These are phyloP conservation scores for Ceratocystis destructans DNA, from an alignment of 2,329 filamentous ascomycete genomes.

Conservation along the genomic window DNA sequence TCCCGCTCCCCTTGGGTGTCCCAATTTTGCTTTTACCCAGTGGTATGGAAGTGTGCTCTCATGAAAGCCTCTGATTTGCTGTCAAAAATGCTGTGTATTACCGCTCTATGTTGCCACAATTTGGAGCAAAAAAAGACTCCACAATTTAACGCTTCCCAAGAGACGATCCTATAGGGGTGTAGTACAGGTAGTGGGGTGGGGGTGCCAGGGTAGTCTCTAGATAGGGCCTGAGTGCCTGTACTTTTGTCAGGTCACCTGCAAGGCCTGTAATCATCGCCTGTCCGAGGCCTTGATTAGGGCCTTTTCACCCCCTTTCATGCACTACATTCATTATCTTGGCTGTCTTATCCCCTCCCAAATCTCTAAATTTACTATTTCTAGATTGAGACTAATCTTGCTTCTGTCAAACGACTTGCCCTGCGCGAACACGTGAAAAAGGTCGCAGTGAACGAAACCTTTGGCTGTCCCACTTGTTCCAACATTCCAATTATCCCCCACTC, in stretches of 20 bases:
- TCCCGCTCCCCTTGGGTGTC: not conserved
- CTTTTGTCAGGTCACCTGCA: too few species aligned
- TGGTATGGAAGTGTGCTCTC: not conserved
- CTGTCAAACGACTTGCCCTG: not conserved
- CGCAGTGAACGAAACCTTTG: not conserved
- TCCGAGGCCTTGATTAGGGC: not conserved
- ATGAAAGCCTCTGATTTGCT: not conserved
- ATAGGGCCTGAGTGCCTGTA: not conserved
- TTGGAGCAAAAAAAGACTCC: not conserved
- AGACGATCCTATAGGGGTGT: not conserved
- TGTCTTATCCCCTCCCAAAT: not conserved
- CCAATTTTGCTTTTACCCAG: not conserved
- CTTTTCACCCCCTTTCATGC: not conserved
- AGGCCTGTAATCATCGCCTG: not conserved
- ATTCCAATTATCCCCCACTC: not conserved
- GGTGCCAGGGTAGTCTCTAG: not conserved
- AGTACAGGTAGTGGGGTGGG: not conserved
- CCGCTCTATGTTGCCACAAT: too few species aligned
- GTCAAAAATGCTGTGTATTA: not conserved
- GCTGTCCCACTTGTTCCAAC: not conserved
- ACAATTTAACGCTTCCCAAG: constrained; percentile 1
- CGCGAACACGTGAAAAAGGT: constrained; percentile 1
- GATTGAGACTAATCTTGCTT: not conserved
- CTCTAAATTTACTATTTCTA: not conserved
- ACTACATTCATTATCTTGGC: not conserved